A percentile compares a stretch with the other conserved stretches of the same genome.
phyloP scores from a whole-genome alignment of 345 rosid genomes.

The Cardamine occulta region DNA sequence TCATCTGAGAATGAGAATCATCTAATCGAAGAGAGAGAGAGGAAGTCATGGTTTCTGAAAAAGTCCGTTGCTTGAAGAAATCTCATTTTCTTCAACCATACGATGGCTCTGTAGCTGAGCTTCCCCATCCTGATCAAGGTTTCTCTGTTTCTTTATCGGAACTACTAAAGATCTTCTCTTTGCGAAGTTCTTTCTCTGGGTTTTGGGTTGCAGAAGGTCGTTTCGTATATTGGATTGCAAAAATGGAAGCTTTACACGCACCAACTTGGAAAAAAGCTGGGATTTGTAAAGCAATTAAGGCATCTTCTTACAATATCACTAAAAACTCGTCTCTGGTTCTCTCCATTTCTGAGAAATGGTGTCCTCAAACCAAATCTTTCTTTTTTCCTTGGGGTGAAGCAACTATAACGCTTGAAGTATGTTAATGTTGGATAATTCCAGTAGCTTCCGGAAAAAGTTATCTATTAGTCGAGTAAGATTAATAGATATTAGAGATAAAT shows the following conservation, averaged over 20 bases:
- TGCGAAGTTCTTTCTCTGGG: slow-evolving; percentile 22
- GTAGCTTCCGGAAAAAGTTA: too few species aligned
- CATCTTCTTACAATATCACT: slow-evolving; percentile 39
- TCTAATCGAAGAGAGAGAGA: slow-evolving; percentile 47
- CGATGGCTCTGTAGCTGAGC: slow-evolving; percentile 14
- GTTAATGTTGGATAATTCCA: too few species aligned
- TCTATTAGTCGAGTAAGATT: too few species aligned
- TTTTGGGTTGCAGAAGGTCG: slow-evolving; percentile 38
- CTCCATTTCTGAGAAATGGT: slow-evolving; percentile 54
- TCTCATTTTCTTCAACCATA: slow-evolving; percentile 53
- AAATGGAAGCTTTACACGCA: slow-evolving; percentile 45
- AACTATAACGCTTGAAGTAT: slow-evolving; percentile 57
- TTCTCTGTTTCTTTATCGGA: slow-evolving; percentile 14
- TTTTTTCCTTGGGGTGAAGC: slow-evolving; percentile 68
- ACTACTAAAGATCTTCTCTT: slow-evolving; percentile 28
- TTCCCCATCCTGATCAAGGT: slow-evolving; percentile 13
- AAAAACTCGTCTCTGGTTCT: slow-evolving; percentile 40
- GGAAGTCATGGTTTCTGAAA: slow-evolving; percentile 44
- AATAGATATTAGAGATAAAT: too few species aligned
- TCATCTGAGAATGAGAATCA: not conserved
- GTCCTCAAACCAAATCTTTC: slow-evolving; percentile 52
- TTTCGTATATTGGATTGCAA: slow-evolving; percentile 48
- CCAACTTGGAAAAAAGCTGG: slow-evolving; percentile 53
- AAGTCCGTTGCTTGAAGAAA: slow-evolving; percentile 26
- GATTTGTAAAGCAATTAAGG: slow-evolving; percentile 50